Conservation (phyloP, 2,329 filamentous ascomycete species). For the Botryotinia convoluta region DNA sequence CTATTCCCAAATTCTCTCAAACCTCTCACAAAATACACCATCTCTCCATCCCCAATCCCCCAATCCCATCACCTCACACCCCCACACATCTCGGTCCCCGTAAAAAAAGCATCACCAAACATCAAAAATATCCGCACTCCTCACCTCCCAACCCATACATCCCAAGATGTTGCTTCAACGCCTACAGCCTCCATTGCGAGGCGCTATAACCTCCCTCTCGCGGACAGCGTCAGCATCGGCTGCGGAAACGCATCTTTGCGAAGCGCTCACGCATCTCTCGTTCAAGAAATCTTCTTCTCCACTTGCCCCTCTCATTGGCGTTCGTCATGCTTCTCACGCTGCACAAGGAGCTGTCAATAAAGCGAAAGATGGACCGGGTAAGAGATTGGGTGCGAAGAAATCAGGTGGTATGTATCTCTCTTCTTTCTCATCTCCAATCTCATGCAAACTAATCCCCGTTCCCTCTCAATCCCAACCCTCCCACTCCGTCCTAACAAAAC, state of each 20-base stretch:
- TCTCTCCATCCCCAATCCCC: neutral
- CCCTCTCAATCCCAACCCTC: neutral
- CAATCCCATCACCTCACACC: neutral
- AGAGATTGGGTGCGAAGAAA: slow-evolving; percentile 93
- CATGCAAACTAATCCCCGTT: neutral
- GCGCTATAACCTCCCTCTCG: slow-evolving; percentile 39
- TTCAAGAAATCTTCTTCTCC: slow-evolving; percentile 23
- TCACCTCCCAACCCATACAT: neutral
- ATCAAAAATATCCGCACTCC: slow-evolving; percentile 14
- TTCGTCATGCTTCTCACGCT: slow-evolving; percentile 45
- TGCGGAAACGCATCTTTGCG: slow-evolving; percentile 31
- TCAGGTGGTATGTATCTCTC: slow-evolving; percentile 64
- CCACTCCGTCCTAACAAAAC: neutral
- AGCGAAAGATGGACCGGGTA: slow-evolving; percentile 68
- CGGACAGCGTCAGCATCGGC: slow-evolving; percentile 20
- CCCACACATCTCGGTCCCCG: neutral
- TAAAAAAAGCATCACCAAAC: slow-evolving; percentile 11
- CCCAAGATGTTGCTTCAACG: slow-evolving; percentile 44
- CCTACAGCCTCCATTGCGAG: slow-evolving; percentile 46
- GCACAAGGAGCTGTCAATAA: slow-evolving; percentile 69
- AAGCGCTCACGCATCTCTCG: slow-evolving; percentile 34
- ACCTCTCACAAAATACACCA: neutral
- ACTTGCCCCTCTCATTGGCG: slow-evolving; percentile 26
- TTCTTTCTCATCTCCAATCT: neutral
- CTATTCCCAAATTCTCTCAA: neutral